These are phyloP conservation scores for Candida oleophila DNA, from an alignment of 805 yeast genomes.

Conservation along the genomic window DNA sequence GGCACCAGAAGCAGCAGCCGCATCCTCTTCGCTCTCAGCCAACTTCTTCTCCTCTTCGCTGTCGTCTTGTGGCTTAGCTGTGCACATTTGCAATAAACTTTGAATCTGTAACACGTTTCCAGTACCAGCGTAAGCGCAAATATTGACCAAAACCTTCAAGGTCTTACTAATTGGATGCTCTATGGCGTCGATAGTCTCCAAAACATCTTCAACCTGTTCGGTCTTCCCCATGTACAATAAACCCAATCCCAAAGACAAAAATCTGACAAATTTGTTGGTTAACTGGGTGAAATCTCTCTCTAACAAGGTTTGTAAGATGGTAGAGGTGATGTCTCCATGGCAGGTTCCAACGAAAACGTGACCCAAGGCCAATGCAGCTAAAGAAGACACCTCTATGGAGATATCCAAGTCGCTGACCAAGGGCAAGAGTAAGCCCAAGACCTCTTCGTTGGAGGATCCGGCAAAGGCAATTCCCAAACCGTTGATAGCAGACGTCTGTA, in stretches of 20 bases:
- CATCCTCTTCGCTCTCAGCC: slow-evolving; percentile 44
- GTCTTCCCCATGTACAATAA: slow-evolving; percentile 89
- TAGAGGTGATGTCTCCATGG: slow-evolving; percentile 90
- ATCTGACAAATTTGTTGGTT: slow-evolving; percentile 82
- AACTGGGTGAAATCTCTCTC: slow-evolving; percentile 81
- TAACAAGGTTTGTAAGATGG: slow-evolving; percentile 83
- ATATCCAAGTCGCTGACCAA: slow-evolving; percentile 73
- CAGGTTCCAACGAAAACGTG: slow-evolving; percentile 95
- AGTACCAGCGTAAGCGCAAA: slow-evolving; percentile 95
- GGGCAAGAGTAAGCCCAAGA: slow-evolving; percentile 74
- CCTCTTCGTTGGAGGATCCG: slow-evolving; percentile 86
- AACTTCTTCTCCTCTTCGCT: slow-evolving; percentile 61
- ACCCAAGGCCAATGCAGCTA: slow-evolving; percentile 90
- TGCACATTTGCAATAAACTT: slow-evolving; percentile 82
- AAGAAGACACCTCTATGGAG: slow-evolving; percentile 74
- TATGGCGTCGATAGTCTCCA: slow-evolving; percentile 91
- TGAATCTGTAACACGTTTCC: slow-evolving; percentile 96
- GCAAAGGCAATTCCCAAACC: slow-evolving; percentile 96
- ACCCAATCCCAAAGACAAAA: slow-evolving; percentile 90
- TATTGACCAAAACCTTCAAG: slow-evolving; percentile 82
- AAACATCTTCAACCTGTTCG: slow-evolving; percentile 89
- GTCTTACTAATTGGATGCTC: slow-evolving; percentile 92
- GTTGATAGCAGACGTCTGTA: slow-evolving; percentile 78
- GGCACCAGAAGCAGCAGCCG: slow-evolving; percentile 26
- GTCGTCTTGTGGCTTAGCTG: slow-evolving; percentile 62